These are phyloP conservation scores for Mycena haematopus DNA, from an alignment of 768 basidiomycete species.

Conservation along the genomic window DNA sequence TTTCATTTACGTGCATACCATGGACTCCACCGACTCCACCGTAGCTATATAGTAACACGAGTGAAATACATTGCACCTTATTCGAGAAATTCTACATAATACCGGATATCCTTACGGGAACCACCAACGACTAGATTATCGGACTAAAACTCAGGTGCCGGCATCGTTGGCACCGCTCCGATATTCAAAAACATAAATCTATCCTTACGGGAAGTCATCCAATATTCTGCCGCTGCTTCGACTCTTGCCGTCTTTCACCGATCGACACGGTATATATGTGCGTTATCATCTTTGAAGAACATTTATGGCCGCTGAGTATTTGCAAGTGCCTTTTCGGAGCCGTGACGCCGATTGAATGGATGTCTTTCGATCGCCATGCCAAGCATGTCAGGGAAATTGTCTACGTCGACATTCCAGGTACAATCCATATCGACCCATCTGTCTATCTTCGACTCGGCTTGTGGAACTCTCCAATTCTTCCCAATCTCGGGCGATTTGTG, in stretches of 20 bases:
- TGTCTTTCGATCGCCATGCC: conserved; percentile 9
- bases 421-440: conserved; percentile 1
- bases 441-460: conserved; percentile 10
- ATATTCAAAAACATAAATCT: too few relatives aligned
- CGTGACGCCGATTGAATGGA: background rate
- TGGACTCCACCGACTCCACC: too few relatives aligned
- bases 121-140: too few relatives aligned
- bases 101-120: too few relatives aligned
- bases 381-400: conserved; percentile 3
- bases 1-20: too few relatives aligned
- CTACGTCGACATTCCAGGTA: background rate
- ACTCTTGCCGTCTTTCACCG: conserved; percentile 4
- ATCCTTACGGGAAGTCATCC: too few relatives aligned
- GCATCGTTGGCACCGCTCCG: too few relatives aligned
- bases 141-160: too few relatives aligned
- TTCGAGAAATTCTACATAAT: too few relatives aligned
- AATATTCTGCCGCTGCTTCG: conserved; percentile 6
- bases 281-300: background rate
- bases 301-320: background rate
- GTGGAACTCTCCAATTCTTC: background rate
- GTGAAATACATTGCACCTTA: too few relatives aligned
- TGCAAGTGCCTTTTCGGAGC: conserved; percentile 1
- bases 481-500: conserved; percentile 1
- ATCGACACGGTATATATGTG: conserved; percentile 1
- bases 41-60: too few relatives aligned